Conservation (phyloP, 1,284 basidiomycete genomes). For the Heterobasidion occidentale region DNA sequence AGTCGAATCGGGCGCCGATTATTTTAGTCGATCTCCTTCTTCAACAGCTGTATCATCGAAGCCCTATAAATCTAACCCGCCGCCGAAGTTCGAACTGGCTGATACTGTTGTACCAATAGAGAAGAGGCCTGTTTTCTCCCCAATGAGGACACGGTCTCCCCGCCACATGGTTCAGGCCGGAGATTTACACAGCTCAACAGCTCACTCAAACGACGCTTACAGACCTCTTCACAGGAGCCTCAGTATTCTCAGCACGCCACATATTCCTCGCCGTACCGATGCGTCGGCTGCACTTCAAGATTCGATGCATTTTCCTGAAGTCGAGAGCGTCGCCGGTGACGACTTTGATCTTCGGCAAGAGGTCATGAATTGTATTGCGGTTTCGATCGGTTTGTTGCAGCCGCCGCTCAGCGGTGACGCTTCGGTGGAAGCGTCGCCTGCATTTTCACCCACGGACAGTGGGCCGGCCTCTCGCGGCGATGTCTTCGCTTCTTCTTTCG, state of each 20-base stretch:
- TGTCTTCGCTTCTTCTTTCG: constrained; percentile 73
- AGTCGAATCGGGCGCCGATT: constrained; percentile 44
- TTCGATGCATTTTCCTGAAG: constrained; percentile 1
- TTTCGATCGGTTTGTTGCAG: constrained; percentile 93
- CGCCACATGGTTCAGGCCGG: constrained; percentile 13
- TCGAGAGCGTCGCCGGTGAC: constrained; percentile 22
- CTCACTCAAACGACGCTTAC: constrained; percentile 31
- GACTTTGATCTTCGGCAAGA: constrained; percentile 89
- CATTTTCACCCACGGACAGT: constrained; percentile 45
- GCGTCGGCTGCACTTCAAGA: constrained; percentile 2
- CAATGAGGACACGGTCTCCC: constrained; percentile 5
- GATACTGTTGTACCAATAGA: constrained; percentile 13
- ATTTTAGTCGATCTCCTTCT: constrained; percentile 31
- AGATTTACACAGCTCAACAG: constrained; percentile 14
- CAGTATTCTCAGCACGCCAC: constrained; percentile 46
- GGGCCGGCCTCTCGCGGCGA: constrained; percentile 22
- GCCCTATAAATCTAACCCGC: constrained; percentile 8
- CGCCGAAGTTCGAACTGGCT: constrained; percentile 8
- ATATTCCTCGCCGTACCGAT: constrained; percentile 9
- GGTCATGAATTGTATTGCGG: constrained; percentile 96
- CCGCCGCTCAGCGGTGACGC: constrained; percentile 62
- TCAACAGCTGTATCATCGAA: constrained; percentile 15
- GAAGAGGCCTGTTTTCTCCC: background rate
- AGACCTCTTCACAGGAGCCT: constrained; percentile 39
- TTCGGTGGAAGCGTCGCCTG: constrained; percentile 60